Conservation (phyloP, 192 early-diverging fungal genomes). For the Piromyces finnis region DNA sequence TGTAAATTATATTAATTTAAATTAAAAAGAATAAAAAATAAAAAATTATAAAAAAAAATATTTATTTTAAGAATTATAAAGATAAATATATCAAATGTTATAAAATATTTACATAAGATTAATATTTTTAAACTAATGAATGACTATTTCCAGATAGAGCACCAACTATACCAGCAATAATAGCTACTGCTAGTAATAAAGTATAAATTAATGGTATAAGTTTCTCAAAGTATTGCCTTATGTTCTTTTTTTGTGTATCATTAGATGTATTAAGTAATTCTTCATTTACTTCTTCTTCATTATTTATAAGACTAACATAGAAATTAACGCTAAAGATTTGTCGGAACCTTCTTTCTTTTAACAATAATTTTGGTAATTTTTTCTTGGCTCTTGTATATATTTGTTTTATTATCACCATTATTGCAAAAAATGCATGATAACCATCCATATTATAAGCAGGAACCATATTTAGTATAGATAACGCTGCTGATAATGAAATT, state of each 20-base stretch:
- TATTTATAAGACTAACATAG: background rate
- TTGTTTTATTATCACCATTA: slow-evolving; percentile 9
- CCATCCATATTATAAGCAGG: slow-evolving; percentile 54
- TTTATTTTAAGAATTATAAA: too few relatives aligned
- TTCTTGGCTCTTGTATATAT: background rate
- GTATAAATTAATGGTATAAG: background rate
- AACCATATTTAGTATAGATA: slow-evolving; percentile 53
- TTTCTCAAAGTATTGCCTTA: background rate
- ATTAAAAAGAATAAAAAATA: too few relatives aligned
- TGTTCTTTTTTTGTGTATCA: background rate
- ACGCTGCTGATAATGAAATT: slow-evolving; percentile 44
- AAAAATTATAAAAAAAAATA: too few relatives aligned
- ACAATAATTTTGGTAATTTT: background rate
- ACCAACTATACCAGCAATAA: background rate
- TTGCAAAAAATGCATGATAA: slow-evolving; percentile 35
- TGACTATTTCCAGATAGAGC: background rate
- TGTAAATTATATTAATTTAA: too few relatives aligned
- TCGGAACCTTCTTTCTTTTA: background rate
- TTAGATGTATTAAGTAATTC: background rate
- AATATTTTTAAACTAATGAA: background rate
- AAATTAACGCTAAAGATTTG: background rate
- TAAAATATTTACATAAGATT: too few relatives aligned
- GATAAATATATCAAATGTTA: too few relatives aligned
- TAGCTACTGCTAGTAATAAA: background rate
- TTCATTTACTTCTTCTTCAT: background rate